Base-by-base conservation (phyloP, 805 yeast genomes). In the Ogataea pini region DNA sequence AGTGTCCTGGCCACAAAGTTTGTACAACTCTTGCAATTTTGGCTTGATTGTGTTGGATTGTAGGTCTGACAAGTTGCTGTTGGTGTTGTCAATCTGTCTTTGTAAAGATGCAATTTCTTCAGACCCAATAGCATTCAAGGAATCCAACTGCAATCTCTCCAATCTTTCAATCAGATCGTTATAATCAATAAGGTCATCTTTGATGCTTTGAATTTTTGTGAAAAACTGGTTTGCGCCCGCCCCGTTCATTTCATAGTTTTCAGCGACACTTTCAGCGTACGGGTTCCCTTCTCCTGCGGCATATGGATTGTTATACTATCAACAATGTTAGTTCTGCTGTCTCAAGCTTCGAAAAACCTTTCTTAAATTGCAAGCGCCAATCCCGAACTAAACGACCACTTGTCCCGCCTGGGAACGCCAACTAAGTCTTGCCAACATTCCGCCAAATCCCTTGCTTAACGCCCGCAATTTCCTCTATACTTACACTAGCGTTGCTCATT, bases 1-100 rank as follows among this genome's bases (percentile, higher is more conserved):
- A 39, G 80, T 72, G 72, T 90, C 96, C 44, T 75, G 77, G 40
- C 79, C 79, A 33, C 88, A 85, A 44, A 76, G 75, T 53, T 83
- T 78, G 69, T 89, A 96, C 45, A 88, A 83, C 52, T 77, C 72
- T 68, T 89, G 88, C 67, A 94, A 85, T 62, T 89, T 79, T 51
- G 75, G 69, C 70, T 89, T 91, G 65, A 94, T 80, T 48, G 78
- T 76, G 31, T 61, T 58, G 54, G 78, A 76, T 63, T 92, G 96
- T 60, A 89, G 76, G 45, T 87, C 79, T 37, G 87, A 78, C 3
- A 96, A 88, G 65, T 90, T 95, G 42, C 86, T 73, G 44, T 84
- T 83, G 49, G 88, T 75, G 51, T 80, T 74, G 63, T 91, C 96
- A 50, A 94, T 77, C 68, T 88, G 89, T 55, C 79, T 77, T 68